phyloP scores from a whole-genome alignment of 306 rosid genomes.

The Malus domestica region DNA sequence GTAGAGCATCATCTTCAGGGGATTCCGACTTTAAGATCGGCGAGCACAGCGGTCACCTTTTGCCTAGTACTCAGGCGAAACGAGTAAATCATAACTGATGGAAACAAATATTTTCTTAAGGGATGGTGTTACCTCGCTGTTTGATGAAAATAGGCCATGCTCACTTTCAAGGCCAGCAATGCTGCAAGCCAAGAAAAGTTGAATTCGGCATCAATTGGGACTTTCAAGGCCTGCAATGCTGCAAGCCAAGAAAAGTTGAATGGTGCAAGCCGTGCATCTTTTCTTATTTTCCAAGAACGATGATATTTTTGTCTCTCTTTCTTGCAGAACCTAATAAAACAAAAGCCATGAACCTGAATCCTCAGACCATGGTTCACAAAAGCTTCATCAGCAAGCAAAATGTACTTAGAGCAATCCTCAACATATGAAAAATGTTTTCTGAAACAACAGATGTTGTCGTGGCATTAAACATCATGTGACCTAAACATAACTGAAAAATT shows the following conservation, averaged over 20 bases:
- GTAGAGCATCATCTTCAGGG: conserved; percentile 23
- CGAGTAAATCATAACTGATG: neutral
- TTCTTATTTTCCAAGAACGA: no score
- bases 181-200: neutral
- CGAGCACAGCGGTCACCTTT: conserved; percentile 39
- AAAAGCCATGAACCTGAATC: neutral
- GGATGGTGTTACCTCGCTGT: conserved; percentile 50
- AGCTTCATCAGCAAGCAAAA: neutral
- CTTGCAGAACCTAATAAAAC: neutral
- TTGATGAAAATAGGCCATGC: conserved; percentile 70
- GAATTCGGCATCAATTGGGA: neutral
- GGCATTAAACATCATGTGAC: neutral
- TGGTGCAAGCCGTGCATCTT: no score
- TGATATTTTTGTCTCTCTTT: neutral
- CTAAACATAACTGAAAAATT: neutral
- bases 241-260: no score
- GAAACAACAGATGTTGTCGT: neutral
- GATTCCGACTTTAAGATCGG: conserved; percentile 21
- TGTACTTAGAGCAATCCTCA: neutral
- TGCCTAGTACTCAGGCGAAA: conserved; percentile 25
- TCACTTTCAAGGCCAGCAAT: conserved; percentile 48
- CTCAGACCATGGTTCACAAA: neutral
- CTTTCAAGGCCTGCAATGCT: no score
- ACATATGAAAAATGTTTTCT: neutral
- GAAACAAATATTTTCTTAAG: neutral